Evolutionary conservation across 2,329 filamentous ascomycete genomes (phyloP).

Genomic region (Helotiales sp.): DNA sequence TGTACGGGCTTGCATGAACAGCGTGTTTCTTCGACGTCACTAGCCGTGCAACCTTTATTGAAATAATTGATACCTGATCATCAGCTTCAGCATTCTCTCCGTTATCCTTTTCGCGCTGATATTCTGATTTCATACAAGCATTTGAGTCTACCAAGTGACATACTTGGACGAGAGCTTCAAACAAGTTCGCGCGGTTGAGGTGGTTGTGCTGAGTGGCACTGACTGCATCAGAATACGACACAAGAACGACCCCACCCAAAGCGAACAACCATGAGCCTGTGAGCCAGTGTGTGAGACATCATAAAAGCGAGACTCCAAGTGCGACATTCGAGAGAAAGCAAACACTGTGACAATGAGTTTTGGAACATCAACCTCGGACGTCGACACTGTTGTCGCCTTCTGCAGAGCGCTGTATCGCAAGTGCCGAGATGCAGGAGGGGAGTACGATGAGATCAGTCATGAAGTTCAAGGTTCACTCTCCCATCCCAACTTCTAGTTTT

Average conservation of each 20-base stretch:
- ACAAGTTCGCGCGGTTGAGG: background rate
- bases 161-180: conserved; percentile 2
- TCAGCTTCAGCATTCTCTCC: conserved; percentile 20
- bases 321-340: background rate
- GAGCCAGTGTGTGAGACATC: background rate
- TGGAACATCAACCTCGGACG: conserved; percentile 38
- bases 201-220: background rate
- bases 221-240: background rate
- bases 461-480: conserved; percentile 43
- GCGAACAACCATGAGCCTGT: background rate
- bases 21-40: conserved; percentile 17
- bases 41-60: background rate
- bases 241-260: background rate
- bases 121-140: background rate
- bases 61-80: conserved; percentile 17
- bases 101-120: conserved; percentile 1
- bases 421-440: conserved; percentile 47
- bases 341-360: conserved; percentile 30
- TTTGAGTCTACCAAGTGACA: background rate
- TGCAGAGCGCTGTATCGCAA: conserved; percentile 56
- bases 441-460: conserved; percentile 50
- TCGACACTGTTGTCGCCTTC: conserved; percentile 56
- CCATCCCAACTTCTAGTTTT: background rate
- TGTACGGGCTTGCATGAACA: background rate
- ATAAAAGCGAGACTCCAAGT: too few relatives aligned